Base-by-base conservation (phyloP, 2,329 filamentous ascomycete genomes). In the Botryotinia globosa region DNA sequence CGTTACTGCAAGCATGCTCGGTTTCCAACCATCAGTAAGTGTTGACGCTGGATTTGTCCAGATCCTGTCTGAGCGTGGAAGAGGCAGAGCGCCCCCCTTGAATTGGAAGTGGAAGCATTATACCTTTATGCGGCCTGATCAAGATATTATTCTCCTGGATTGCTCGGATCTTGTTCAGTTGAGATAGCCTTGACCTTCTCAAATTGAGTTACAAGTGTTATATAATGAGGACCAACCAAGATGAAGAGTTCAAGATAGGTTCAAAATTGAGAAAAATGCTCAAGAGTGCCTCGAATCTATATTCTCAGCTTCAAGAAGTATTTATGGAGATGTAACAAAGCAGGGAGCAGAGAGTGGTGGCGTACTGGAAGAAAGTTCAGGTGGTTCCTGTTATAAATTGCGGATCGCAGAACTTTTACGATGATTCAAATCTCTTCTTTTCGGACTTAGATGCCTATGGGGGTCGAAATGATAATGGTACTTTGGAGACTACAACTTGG, bases 81-180 rank as follows among this genome's bases (percentile, higher is more conserved):
- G 10, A n/a, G 45, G 45, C 10, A 12, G 10, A n/a, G 25, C 9
- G 22, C 48, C 22, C 48, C 48, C 22, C 37, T 12, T 12, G 48
- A 5, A n/a, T 25, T 51, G 48, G 48, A 25, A 10, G 9, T 51
- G 48, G 48, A 51, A 51, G 8, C 51, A 37, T 16, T 66, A 37
- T 39, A 39, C 14, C 6, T 51, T 6, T n/a, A 3, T 66, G 63
- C 63, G 44, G 34, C 63, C 45, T 20, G 1, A 32, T 37, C 32
- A 48, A 7, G 22, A 66, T 66, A 18, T 51, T 7, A 6, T 66
- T 1, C 3, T 66, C 7, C 0, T 48, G 12, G 1, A 39, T n/a
- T 54, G 0, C 6, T 2, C 0, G 1, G 4, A n/a, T 20, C 2
- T 66, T 9, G 0, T 51, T 10, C 0, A 4, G 5, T 4, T 22